phyloP scores from a whole-genome alignment of 2,329 filamentous ascomycete species.

The Colletotrichum chrysophilum region DNA sequence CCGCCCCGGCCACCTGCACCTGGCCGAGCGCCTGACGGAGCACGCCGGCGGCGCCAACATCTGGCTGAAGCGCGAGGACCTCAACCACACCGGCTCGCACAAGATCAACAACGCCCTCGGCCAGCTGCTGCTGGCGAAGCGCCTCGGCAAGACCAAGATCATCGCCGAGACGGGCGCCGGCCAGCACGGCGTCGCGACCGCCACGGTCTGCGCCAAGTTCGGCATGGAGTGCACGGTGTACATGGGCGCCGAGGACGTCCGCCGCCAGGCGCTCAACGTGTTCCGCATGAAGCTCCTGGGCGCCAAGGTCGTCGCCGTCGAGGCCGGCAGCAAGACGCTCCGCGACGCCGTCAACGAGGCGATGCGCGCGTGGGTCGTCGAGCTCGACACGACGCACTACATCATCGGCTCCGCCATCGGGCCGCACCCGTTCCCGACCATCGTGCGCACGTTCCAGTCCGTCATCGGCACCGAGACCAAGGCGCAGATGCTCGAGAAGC shows the following conservation, averaged over 20 bases:
- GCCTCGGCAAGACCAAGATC: slow-evolving; percentile 93
- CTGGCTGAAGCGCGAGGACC: slow-evolving; percentile 96
- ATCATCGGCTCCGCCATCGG: slow-evolving; percentile 98
- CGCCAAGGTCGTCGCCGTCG: slow-evolving; percentile 89
- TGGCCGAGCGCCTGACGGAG: slow-evolving; percentile 87
- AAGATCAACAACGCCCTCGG: slow-evolving; percentile 99
- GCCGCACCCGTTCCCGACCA: slow-evolving; percentile 96
- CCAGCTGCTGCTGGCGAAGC: slow-evolving; percentile 84
- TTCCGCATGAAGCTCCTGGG: slow-evolving; percentile 98
- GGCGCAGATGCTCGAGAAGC: slow-evolving; percentile 83
- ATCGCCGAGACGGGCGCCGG: slow-evolving; percentile 98
- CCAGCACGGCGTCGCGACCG: slow-evolving; percentile 96
- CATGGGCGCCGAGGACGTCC: slow-evolving; percentile 98
- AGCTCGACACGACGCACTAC: slow-evolving; percentile 95
- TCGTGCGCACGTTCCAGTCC: slow-evolving; percentile 96
- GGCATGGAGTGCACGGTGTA: slow-evolving; percentile 98
- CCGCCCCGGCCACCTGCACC: slow-evolving; percentile 87
- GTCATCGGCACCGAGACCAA: slow-evolving; percentile 97
- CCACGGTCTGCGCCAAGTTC: slow-evolving; percentile 97
- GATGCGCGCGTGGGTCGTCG: slow-evolving; percentile 89
- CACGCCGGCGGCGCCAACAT: slow-evolving; percentile 92
- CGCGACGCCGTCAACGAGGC: slow-evolving; percentile 95
- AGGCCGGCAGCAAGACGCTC: slow-evolving; percentile 84
- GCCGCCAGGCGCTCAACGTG: slow-evolving; percentile 94
- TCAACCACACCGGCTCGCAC: slow-evolving; percentile 97